These are phyloP conservation scores for Tribonema minus DNA, from an alignment of 108 stramenopile genomes.

Conservation along the genomic window DNA sequence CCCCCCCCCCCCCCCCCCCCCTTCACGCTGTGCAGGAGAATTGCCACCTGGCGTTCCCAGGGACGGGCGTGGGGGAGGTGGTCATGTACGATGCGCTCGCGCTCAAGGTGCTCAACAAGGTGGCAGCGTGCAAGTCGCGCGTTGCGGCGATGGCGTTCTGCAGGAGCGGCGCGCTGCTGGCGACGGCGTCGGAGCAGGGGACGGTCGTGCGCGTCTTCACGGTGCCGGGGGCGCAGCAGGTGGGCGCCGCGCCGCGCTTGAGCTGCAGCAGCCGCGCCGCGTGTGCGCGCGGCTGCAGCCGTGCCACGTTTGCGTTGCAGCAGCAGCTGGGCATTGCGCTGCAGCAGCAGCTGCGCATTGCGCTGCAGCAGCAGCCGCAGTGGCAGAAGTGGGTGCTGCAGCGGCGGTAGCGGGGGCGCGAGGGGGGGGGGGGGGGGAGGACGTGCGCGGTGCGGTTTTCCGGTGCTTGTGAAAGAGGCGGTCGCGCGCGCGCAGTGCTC, in stretches of 20 bases:
- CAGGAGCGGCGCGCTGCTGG: constrained; percentile 50
- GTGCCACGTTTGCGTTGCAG: not conserved
- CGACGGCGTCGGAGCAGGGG: constrained; percentile 56
- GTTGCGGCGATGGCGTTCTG: constrained; percentile 53
- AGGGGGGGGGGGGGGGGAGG: no score
- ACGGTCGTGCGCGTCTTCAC: constrained; percentile 56
- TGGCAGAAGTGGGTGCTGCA: no score
- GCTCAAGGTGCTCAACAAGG: constrained; percentile 54
- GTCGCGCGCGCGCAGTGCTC: not conserved
- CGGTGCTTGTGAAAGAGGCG: no score
- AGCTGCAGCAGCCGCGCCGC: not conserved
- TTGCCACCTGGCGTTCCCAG: constrained; percentile 41
- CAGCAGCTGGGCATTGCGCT: not conserved
- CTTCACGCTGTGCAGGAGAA: no score
- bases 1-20: no score
- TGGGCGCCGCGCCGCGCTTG: not conserved
- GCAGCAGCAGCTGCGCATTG: not conserved
- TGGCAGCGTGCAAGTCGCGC: constrained; percentile 50
- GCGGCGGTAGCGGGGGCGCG: not conserved
- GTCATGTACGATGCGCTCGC: constrained; percentile 55
- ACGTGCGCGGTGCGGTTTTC: not conserved
- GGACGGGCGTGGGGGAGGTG: constrained; percentile 22
- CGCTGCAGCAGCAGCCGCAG: not conserved
- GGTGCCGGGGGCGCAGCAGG: constrained; percentile 49
- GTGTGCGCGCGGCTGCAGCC: not conserved